phyloP scores from a whole-genome alignment of 345 rosid species.

The Cardamine chenopodiifolia region DNA sequence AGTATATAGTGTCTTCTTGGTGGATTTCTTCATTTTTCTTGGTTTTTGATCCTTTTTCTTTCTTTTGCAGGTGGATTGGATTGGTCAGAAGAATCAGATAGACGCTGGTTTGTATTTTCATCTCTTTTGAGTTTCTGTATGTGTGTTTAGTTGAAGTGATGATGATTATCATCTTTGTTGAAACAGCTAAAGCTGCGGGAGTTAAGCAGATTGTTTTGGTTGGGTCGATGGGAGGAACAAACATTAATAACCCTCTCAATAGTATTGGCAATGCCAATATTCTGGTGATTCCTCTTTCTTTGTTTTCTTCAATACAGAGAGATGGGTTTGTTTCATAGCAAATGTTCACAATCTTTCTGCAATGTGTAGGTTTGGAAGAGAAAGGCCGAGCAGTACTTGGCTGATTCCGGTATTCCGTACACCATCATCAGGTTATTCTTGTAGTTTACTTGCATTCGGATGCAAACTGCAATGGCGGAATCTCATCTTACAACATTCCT shows the following conservation, averaged over 20 bases:
- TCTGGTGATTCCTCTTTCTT: slow-evolving; percentile 54
- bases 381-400: slow-evolving; percentile 98
- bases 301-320: slow-evolving; percentile 1
- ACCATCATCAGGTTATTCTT: slow-evolving; percentile 78
- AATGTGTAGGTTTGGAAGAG: slow-evolving; percentile 85
- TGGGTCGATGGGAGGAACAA: slow-evolving; percentile 97
- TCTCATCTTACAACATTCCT: not conserved
- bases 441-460: not conserved
- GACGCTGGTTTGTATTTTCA: slow-evolving; percentile 67
- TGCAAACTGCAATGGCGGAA: not conserved
- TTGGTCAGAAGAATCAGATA: slow-evolving; percentile 97
- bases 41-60: slow-evolving; percentile 4
- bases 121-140: slow-evolving; percentile 11
- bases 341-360: not conserved
- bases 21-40: slow-evolving; percentile 16
- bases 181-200: slow-evolving; percentile 85
- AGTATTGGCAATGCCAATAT: slow-evolving; percentile 91
- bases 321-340: not conserved
- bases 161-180: not conserved
- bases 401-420: slow-evolving; percentile 87
- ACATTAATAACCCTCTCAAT: slow-evolving; percentile 73
- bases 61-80: slow-evolving; percentile 83
- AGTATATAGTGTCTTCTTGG: slow-evolving; percentile 5
- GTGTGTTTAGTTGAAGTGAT: not conserved
- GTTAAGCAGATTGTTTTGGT: slow-evolving; percentile 95